phyloP scores from a whole-genome alignment of 2,329 filamentous ascomycete genomes.

The Diaporthe humulicola region DNA sequence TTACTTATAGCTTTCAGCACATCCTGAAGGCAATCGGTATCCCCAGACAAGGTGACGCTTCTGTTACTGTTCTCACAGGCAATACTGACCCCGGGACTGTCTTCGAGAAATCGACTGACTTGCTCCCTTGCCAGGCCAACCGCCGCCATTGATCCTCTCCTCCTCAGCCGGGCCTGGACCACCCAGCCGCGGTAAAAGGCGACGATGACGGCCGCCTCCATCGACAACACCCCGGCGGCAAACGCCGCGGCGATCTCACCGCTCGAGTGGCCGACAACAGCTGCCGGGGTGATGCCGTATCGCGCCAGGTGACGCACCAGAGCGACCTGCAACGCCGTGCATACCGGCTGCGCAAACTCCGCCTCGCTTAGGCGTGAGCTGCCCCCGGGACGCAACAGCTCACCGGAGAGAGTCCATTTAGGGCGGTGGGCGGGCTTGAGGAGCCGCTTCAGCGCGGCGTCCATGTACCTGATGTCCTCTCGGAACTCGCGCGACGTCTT shows the following conservation, averaged over 20 bases:
- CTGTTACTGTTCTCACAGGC: slow-evolving; percentile 40
- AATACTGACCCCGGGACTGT: background rate
- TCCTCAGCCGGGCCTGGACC: background rate
- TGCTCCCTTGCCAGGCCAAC: background rate
- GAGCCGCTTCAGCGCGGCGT: background rate
- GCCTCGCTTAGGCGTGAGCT: background rate
- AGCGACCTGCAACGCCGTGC: background rate
- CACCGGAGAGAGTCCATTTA: background rate
- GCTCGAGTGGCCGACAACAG: background rate
- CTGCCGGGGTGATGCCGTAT: background rate
- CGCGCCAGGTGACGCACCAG: background rate
- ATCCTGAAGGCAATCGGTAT: slow-evolving; percentile 43
- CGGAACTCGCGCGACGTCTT: background rate
- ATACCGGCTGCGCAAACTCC: background rate
- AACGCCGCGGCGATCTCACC: background rate
- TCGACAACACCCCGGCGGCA: background rate
- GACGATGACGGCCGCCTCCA: background rate
- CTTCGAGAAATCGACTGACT: background rate
- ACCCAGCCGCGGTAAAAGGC: background rate
- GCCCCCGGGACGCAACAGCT: background rate
- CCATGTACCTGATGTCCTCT: slow-evolving; percentile 8
- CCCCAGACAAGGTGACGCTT: slow-evolving; percentile 52
- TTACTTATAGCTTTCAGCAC: slow-evolving; percentile 43
- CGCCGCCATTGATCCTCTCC: background rate
- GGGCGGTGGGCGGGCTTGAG: background rate